These are phyloP conservation scores for Leucaena leucocephala DNA, from an alignment of 306 rosid genomes.

Conservation along the genomic window DNA sequence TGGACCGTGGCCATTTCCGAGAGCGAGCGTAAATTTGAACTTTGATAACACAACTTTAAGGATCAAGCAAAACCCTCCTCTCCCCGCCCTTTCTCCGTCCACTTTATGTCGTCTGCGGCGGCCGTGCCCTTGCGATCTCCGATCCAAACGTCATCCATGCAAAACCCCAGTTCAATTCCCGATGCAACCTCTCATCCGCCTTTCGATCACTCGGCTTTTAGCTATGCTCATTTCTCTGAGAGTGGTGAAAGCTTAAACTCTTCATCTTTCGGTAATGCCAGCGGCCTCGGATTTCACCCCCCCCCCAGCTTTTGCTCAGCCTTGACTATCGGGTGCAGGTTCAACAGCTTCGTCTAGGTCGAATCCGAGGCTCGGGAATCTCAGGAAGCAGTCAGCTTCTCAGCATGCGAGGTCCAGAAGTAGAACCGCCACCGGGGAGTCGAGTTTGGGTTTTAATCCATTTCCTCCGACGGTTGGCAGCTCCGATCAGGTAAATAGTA, in stretches of 20 bases:
- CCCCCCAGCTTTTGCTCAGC: slow-evolving; percentile 3
- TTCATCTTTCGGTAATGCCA: slow-evolving; percentile 20
- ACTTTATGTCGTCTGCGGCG: slow-evolving; percentile 60
- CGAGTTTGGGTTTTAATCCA: slow-evolving; percentile 48
- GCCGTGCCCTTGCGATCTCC: slow-evolving; percentile 54
- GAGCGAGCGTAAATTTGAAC: slow-evolving; percentile 32
- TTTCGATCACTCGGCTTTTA: slow-evolving; percentile 34
- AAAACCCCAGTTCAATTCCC: slow-evolving; percentile 35
- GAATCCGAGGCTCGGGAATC: slow-evolving; percentile 65
- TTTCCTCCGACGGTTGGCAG: slow-evolving; percentile 33
- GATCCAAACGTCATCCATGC: slow-evolving; percentile 39
- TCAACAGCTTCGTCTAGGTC: slow-evolving; percentile 37
- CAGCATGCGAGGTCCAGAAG: slow-evolving; percentile 55
- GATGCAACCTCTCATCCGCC: slow-evolving; percentile 36
- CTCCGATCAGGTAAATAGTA: slow-evolving; percentile 43
- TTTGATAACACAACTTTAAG: background rate
- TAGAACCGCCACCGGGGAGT: slow-evolving; percentile 36
- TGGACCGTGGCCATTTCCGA: background rate
- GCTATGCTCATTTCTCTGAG: slow-evolving; percentile 29
- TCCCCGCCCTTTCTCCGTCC: background rate
- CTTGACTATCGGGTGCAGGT: slow-evolving; percentile 15
- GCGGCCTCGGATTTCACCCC: slow-evolving; percentile 30
- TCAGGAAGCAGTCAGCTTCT: slow-evolving; percentile 63
- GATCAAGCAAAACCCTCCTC: slow-evolving; percentile 43
- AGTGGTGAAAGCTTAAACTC: slow-evolving; percentile 39